Conservation (phyloP, 495 filamentous ascomycete genomes). For the Darksidea phi region DNA sequence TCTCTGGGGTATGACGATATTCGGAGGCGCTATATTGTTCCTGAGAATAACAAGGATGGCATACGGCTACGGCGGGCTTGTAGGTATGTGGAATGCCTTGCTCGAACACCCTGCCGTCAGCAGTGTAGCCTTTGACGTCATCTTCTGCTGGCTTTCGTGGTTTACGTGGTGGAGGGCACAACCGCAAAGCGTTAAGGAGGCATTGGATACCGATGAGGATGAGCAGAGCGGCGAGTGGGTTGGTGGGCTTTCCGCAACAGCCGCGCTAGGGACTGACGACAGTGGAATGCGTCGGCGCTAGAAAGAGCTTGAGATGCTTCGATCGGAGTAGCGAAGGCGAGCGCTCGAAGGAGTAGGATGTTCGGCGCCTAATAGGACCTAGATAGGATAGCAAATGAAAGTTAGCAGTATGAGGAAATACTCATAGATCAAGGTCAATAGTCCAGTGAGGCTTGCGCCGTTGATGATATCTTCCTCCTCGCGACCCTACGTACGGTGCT, state of each 20-base stretch:
- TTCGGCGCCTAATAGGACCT: too few species aligned
- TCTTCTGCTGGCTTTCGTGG: constrained; percentile 36
- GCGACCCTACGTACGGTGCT: too few species aligned
- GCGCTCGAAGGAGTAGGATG: too few species aligned
- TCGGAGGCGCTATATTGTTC: constrained; percentile 4
- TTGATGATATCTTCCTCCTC: too few species aligned
- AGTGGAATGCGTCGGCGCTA: neutral
- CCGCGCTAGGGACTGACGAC: neutral
- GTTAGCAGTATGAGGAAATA: too few species aligned
- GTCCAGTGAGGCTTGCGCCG: too few species aligned
- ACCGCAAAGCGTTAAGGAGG: neutral
- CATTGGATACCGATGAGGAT: neutral
- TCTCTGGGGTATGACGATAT: constrained; percentile 14
- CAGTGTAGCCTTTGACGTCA: constrained; percentile 37
- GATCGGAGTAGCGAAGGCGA: too few species aligned
- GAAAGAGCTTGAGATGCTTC: too few species aligned
- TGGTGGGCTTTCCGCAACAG: neutral
- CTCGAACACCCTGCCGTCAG: constrained; percentile 40
- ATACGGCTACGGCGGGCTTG: constrained; percentile 15
- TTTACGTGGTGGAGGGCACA: constrained; percentile 19
- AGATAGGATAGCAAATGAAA: too few species aligned
- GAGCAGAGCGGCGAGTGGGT: neutral
- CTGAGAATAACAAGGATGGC: constrained; percentile 2
- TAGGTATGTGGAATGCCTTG: constrained; percentile 15
- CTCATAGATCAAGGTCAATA: too few species aligned